These are phyloP conservation scores for Sclerotinia sclerotiorum DNA, from an alignment of 2,329 filamentous ascomycete genomes.

Conservation along the genomic window DNA sequence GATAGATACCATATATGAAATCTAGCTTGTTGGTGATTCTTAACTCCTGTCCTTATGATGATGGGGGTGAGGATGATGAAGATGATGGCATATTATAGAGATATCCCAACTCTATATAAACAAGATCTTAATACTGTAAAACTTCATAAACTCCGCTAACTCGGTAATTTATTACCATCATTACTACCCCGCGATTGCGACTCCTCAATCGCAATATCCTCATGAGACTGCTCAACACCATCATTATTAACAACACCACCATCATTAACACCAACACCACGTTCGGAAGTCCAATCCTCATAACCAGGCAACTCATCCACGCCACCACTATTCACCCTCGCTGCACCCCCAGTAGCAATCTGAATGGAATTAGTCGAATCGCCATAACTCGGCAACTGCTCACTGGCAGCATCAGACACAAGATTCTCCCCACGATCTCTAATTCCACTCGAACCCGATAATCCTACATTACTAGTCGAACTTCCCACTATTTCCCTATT, in stretches of 20 bases:
- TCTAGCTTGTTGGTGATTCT: no score
- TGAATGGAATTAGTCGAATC: background rate
- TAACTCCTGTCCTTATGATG: no score
- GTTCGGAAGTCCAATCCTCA: background rate
- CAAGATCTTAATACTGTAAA: no score
- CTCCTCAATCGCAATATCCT: background rate
- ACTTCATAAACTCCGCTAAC: background rate
- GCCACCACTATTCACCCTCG: background rate
- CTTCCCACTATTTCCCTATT: constrained; percentile 15
- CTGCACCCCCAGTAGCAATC: constrained; percentile 2
- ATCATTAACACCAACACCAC: background rate
- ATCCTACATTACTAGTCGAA: background rate
- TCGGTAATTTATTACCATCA: background rate
- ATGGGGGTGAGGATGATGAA: no score
- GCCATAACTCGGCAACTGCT: constrained; percentile 11
- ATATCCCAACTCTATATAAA: no score
- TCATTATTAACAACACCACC: background rate
- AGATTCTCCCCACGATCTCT: background rate
- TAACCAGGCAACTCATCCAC: constrained; percentile 8
- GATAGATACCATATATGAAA: no score
- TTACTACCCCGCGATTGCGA: background rate
- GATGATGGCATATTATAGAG: no score
- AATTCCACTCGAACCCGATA: background rate
- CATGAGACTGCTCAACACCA: background rate
- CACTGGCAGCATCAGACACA: background rate